Conservation (phyloP, 1,284 basidiomycete genomes). For the Moniliophthora roreri region DNA sequence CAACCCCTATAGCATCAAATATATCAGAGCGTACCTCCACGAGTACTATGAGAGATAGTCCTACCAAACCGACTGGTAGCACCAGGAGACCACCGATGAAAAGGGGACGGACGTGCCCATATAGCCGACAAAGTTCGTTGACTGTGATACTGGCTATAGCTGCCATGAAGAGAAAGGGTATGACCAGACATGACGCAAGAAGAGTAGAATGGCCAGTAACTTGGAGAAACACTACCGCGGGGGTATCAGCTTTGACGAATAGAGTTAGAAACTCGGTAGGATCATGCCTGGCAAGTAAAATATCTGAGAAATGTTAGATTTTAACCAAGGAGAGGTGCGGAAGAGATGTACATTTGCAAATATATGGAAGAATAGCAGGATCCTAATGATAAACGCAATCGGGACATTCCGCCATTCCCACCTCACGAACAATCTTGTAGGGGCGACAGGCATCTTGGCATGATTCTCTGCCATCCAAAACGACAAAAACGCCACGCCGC, state of each 20-base stretch:
- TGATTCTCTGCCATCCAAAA: conserved; percentile 31
- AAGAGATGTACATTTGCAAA: conserved; percentile 26
- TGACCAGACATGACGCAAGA: conserved; percentile 29
- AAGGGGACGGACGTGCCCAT: conserved; percentile 20
- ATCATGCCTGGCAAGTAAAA: conserved; percentile 32
- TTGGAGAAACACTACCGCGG: conserved; percentile 28
- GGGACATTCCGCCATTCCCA: conserved; percentile 35
- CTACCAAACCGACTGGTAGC: conserved; percentile 25
- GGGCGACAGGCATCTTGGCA: conserved; percentile 27
- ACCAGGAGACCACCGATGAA: conserved; percentile 22
- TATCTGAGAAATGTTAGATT: conserved; percentile 19
- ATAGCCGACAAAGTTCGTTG: conserved; percentile 22
- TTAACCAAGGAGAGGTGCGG: conserved; percentile 6
- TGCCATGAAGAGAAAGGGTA: conserved; percentile 29
- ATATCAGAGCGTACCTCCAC: neutral
- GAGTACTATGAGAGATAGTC: neutral
- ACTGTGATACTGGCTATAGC: conserved; percentile 25
- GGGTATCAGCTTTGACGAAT: neutral
- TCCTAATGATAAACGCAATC: conserved; percentile 28
- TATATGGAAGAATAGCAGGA: conserved; percentile 32
- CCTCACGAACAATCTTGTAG: conserved; percentile 25
- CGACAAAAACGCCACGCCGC: conserved; percentile 23
- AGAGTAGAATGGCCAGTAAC: conserved; percentile 27
- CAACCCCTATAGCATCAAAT: conserved; percentile 6
- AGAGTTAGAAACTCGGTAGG: neutral